Percentiles rank a stretch among this genome's conserved stretches.
phyloP scores from a whole-genome alignment of 345 rosid species.

The Melastoma malabathricum region DNA sequence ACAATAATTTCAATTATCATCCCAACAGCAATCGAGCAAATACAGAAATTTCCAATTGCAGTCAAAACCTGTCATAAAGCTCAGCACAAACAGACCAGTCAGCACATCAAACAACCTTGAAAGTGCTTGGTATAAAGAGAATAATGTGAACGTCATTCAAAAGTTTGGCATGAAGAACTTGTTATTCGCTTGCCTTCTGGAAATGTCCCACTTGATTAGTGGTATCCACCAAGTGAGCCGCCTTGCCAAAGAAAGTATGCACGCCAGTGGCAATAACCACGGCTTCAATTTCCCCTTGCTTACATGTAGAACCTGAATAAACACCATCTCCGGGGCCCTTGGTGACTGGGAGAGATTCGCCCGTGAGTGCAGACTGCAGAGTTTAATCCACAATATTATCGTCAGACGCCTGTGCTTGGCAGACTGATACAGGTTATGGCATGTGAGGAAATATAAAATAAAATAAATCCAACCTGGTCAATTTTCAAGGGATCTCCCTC shows the following conservation, averaged over 20 bases:
- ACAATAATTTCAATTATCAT: conserved; percentile 88
- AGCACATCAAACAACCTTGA: background rate
- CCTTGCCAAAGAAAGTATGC: conserved; percentile 96
- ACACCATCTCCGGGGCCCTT: conserved; percentile 96
- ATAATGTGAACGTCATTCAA: too few species aligned
- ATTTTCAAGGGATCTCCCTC: conserved; percentile 95
- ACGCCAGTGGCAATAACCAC: conserved; percentile 96
- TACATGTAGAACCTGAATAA: conserved; percentile 96
- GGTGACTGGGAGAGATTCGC: conserved; percentile 96
- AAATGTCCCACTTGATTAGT: conserved; percentile 99
- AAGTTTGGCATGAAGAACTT: background rate
- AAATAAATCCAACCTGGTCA: conserved; percentile 52
- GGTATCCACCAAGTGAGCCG: conserved; percentile 93
- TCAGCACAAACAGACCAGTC: conserved; percentile 4
- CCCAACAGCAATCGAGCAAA: conserved; percentile 91
- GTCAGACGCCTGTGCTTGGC: background rate
- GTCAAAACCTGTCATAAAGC: conserved; percentile 65
- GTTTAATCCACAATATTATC: background rate
- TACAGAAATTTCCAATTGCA: conserved; percentile 95
- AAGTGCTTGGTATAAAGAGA: too few species aligned
- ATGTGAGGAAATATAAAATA: background rate
- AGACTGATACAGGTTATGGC: background rate
- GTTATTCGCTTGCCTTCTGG: conserved; percentile 52
- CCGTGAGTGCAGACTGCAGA: conserved; percentile 90
- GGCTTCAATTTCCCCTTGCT: conserved; percentile 96